Evolutionary conservation across 2,329 filamentous ascomycete genomes (phyloP).

Genomic region (Penicillium sclerotigenum): DNA sequence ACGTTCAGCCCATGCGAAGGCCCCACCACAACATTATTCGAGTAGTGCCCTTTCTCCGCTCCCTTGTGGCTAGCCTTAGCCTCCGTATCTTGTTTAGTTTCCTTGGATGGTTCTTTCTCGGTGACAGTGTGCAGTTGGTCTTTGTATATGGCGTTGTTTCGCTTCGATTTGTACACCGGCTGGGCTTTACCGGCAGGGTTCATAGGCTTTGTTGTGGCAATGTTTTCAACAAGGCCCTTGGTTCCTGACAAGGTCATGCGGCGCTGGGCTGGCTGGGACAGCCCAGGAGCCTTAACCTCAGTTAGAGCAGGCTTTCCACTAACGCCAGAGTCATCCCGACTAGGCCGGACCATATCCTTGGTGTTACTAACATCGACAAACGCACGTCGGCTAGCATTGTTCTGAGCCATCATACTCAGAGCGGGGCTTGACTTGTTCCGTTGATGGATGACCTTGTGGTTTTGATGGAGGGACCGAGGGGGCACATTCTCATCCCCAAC

Average conservation of each 20-base stretch:
- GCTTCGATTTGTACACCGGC: slow-evolving; percentile 45
- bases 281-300: slow-evolving; percentile 14
- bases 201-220: slow-evolving; percentile 29
- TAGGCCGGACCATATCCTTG: slow-evolving; percentile 36
- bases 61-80: slow-evolving; percentile 10
- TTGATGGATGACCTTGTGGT: slow-evolving; percentile 66
- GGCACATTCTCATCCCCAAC: slow-evolving; percentile 67
- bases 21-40: slow-evolving; percentile 4
- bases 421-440: slow-evolving; percentile 75
- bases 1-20: not conserved
- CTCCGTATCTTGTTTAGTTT: slow-evolving; percentile 20
- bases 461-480: slow-evolving; percentile 43
- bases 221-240: slow-evolving; percentile 39
- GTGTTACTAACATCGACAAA: slow-evolving; percentile 82
- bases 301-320: slow-evolving; percentile 46
- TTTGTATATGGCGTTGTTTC: slow-evolving; percentile 54
- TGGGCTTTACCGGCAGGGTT: slow-evolving; percentile 34
- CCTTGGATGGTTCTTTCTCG: slow-evolving; percentile 33
- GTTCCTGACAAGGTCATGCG: slow-evolving; percentile 45
- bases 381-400: slow-evolving; percentile 66
- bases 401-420: slow-evolving; percentile 54
- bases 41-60: not conserved
- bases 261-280: slow-evolving; percentile 60
- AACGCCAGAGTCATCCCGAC: slow-evolving; percentile 58
- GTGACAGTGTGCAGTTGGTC: slow-evolving; percentile 44